These are phyloP conservation scores for Sutorius australiensis DNA, from an alignment of 768 basidiomycete genomes.

Conservation along the genomic window DNA sequence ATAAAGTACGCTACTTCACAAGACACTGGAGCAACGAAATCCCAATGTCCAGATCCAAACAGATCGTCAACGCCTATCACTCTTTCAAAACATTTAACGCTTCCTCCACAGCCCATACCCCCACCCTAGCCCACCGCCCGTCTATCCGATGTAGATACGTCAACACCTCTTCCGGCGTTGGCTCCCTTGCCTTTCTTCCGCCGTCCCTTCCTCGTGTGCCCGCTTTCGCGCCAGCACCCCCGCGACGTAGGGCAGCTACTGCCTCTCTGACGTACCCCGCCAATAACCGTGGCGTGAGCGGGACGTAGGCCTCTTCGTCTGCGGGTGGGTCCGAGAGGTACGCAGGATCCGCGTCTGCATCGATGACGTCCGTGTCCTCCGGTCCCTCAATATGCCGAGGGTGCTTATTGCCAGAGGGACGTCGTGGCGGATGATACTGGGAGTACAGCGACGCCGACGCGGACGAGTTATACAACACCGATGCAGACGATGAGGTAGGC, in stretches of 20 bases:
- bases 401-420: background rate
- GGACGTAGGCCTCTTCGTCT: constrained; percentile 59
- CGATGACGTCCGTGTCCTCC: constrained; percentile 21
- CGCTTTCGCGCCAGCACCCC: constrained; percentile 11
- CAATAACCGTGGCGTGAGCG: constrained; percentile 53
- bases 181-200: constrained; percentile 1
- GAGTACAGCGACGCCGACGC: constrained; percentile 24
- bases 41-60: background rate
- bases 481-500: constrained; percentile 24
- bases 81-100: constrained; percentile 41
- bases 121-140: constrained; percentile 62
- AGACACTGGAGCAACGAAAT: background rate
- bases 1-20: too few relatives aligned
- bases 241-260: constrained; percentile 35
- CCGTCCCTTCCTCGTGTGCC: background rate
- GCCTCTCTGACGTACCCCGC: constrained; percentile 44
- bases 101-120: constrained; percentile 61
- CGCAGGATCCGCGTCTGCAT: constrained; percentile 37
- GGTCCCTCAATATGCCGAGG: background rate
- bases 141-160: constrained; percentile 46
- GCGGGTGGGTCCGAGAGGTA: constrained; percentile 58
- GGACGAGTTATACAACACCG: constrained; percentile 21
- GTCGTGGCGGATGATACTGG: constrained; percentile 23
- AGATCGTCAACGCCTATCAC: background rate
- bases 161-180: constrained; percentile 46